Conservation (phyloP, 441 rosid species). For the Sinapis alba region DNA sequence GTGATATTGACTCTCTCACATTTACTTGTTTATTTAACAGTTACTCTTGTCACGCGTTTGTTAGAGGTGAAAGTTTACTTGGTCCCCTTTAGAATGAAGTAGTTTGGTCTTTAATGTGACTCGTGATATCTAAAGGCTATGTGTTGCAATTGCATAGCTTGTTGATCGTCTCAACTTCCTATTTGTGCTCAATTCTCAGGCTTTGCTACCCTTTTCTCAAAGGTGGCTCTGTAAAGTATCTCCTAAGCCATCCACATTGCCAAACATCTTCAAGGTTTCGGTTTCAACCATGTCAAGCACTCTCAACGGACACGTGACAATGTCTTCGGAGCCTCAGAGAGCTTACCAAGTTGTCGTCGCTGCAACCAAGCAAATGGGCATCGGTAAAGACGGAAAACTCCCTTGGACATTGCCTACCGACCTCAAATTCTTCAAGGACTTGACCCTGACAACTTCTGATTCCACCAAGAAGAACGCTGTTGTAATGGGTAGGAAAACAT, state of each 20-base stretch:
- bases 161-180: neutral
- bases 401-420: constrained; percentile 69
- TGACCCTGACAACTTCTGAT: constrained; percentile 52
- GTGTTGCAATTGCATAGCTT: neutral
- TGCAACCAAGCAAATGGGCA: constrained; percentile 71
- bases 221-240: constrained; percentile 15
- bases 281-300: constrained; percentile 18
- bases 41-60: neutral
- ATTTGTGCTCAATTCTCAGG: constrained; percentile 17
- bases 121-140: neutral
- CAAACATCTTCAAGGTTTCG: constrained; percentile 11
- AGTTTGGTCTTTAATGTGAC: neutral
- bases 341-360: constrained; percentile 69
- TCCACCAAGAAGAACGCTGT: constrained; percentile 60
- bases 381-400: constrained; percentile 68
- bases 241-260: constrained; percentile 6
- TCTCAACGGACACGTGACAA: constrained; percentile 17
- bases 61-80: neutral
- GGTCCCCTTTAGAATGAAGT: neutral
- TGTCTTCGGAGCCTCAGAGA: constrained; percentile 33
- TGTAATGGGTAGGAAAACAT: constrained; percentile 69
- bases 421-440: constrained; percentile 61
- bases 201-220: constrained; percentile 34
- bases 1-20: neutral
- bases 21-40: neutral